Conservation (phyloP, 1,139 yeast species). For the Ogataea hybrid region DNA sequence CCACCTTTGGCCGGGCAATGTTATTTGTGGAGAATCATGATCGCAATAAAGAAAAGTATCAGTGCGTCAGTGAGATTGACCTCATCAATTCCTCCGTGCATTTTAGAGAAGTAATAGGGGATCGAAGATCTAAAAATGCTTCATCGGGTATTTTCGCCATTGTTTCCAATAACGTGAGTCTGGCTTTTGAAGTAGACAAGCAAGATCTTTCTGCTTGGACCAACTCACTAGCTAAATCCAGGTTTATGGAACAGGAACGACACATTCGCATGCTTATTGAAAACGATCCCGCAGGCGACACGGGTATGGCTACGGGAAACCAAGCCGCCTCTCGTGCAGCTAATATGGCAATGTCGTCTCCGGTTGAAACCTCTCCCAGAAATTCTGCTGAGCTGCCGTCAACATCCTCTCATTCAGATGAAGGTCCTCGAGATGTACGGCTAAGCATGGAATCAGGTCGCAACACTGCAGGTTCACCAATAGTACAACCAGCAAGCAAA, state of each 20-base stretch:
- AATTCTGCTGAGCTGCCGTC: conserved; percentile 28
- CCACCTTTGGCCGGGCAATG: conserved; percentile 56
- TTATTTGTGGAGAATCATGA: conserved; percentile 38
- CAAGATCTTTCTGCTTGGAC: conserved; percentile 57
- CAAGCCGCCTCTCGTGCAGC: conserved; percentile 36
- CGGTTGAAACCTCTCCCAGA: conserved; percentile 12
- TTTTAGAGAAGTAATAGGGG: conserved; percentile 52
- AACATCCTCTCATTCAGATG: conserved; percentile 16
- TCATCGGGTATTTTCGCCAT: conserved; percentile 55
- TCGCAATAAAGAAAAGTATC: conserved; percentile 30
- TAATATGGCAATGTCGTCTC: conserved; percentile 17
- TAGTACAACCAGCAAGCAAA: not conserved
- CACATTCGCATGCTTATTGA: conserved; percentile 28
- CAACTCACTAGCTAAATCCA: conserved; percentile 48
- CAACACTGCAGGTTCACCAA: not conserved
- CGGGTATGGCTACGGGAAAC: conserved; percentile 32
- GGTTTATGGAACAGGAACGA: conserved; percentile 48
- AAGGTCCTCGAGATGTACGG: conserved; percentile 3
- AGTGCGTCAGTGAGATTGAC: conserved; percentile 48
- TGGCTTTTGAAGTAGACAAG: conserved; percentile 58
- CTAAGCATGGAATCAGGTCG: not conserved
- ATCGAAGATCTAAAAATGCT: conserved; percentile 32
- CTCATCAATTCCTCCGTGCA: conserved; percentile 47
- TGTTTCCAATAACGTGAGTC: conserved; percentile 44
- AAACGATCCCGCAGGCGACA: conserved; percentile 31